Conservation (phyloP, 1,139 yeast species). For the Groenewaldozyma sp. region DNA sequence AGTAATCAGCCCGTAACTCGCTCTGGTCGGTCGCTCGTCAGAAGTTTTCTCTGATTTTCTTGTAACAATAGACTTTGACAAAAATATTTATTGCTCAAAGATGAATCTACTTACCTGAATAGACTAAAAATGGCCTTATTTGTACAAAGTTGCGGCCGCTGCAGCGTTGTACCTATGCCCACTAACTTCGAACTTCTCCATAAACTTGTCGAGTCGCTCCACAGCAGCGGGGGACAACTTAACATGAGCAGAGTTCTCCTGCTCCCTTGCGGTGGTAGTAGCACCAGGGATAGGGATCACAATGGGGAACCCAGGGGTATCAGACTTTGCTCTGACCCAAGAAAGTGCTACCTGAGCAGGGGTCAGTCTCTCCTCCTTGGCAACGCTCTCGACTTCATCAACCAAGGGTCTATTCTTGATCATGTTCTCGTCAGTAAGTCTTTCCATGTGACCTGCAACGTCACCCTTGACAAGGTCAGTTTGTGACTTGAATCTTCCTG, state of each 20-base stretch:
- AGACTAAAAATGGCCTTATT: not conserved
- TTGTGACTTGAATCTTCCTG: conserved; percentile 37
- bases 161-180: conserved; percentile 42
- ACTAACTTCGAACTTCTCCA: conserved; percentile 32
- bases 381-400: conserved; percentile 38
- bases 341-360: conserved; percentile 64
- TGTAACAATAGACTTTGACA: no score
- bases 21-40: no score
- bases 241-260: conserved; percentile 45
- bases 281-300: conserved; percentile 77
- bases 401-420: conserved; percentile 43
- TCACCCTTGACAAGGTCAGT: conserved; percentile 47
- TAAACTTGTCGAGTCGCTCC: conserved; percentile 33
- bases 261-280: conserved; percentile 47
- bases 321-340: conserved; percentile 45
- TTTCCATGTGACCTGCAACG: conserved; percentile 43
- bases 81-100: no score
- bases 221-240: conserved; percentile 46
- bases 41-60: no score
- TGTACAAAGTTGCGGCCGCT: not conserved
- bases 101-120: no score
- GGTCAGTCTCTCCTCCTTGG: conserved; percentile 39
- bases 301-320: conserved; percentile 38
- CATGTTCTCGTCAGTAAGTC: conserved; percentile 51
- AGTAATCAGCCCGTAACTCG: no score